Evolutionary conservation across 306 rosid genomes (phyloP), one percentile per base, ranked within the genome.

Genomic region (Casuarina glauca): DNA sequence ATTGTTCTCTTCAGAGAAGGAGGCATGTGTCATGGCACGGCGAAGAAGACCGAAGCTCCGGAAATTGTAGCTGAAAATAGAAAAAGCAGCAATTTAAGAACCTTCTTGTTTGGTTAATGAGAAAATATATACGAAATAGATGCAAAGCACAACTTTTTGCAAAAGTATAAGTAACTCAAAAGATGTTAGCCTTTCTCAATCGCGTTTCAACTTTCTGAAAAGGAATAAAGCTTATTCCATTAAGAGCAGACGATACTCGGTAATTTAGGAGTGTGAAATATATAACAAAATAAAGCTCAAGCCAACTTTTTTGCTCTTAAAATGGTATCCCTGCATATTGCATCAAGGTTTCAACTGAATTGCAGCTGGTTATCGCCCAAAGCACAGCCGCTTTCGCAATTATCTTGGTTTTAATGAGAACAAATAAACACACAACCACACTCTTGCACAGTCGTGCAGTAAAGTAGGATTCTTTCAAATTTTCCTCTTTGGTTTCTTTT

Each of bases 1-100:
- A 85, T 87, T 90, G 89, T 90, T 93, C 74, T 93, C 97, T 74
- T 86, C 88, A 0, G 97, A 93, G 89, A 89, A 93, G 3, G 97
- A 93, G 57, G 91, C 82, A 49, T 93, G 97, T 1, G 96, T 93
- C 93, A 93, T 81, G 3, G 97, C 96, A 4, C 96, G 91, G 51
- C 93, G 89, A 11, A 93, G 97, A 67, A 90, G 85, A 48, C 61
- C 45, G 15, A 62, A 35, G 69, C 57, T 84, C 80, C 78, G 69
- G 84, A 90, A 93, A n/a, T 55, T 79, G 78, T 88, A 86, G 36
- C 96, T 91, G 82, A 60, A 68, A 17, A 61, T 1, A 41, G n/a
- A 11, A 9, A 60, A 64, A 73, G 35, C n/a, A 58, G 68, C 48
- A 76, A n/a, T 13, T 2, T 58, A 4, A 64, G 12, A 66, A 32